Evolutionary conservation across 768 basidiomycete species (phyloP).

Genomic region (Leucosporidium scottii): DNA sequence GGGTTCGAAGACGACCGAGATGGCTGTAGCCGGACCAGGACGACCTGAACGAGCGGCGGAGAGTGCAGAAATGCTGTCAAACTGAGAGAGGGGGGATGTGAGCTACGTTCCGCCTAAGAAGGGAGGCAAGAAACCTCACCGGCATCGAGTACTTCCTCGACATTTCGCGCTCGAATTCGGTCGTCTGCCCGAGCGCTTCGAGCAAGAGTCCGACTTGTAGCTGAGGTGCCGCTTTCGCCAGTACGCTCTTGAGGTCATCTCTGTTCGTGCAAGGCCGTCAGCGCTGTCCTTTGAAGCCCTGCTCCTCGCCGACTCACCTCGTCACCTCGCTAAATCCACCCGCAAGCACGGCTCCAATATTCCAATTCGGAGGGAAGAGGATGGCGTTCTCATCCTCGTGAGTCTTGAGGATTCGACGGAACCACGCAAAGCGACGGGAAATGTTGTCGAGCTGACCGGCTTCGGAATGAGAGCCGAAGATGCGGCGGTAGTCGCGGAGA

Average conservation of each 20-base stretch:
- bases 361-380: conserved; percentile 81
- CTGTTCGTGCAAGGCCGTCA: conserved; percentile 43
- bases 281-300: background rate
- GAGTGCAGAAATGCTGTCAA: conserved; percentile 34
- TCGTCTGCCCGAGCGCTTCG: conserved; percentile 75
- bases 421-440: conserved; percentile 89
- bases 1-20: conserved; percentile 84
- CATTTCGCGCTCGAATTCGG: conserved; percentile 80
- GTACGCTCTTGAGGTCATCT: conserved; percentile 71
- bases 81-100: conserved; percentile 19
- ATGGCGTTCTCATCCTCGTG: conserved; percentile 81
- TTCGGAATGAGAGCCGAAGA: conserved; percentile 87
- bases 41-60: conserved; percentile 29
- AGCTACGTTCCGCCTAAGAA: background rate
- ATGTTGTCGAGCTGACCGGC: conserved; percentile 93
- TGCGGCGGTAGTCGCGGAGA: conserved; percentile 89
- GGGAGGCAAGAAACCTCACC: conserved; percentile 33
- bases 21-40: conserved; percentile 45
- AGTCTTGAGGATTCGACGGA: conserved; percentile 69
- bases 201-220: conserved; percentile 71
- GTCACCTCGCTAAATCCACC: conserved; percentile 71
- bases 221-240: conserved; percentile 68
- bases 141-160: conserved; percentile 72
- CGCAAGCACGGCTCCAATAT: conserved; percentile 69
- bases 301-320: conserved; percentile 49